Evolutionary conservation across 306 rosid genomes (phyloP), one percentile per base, ranked within the genome.

Genomic region (Cucurbita maxima): DNA sequence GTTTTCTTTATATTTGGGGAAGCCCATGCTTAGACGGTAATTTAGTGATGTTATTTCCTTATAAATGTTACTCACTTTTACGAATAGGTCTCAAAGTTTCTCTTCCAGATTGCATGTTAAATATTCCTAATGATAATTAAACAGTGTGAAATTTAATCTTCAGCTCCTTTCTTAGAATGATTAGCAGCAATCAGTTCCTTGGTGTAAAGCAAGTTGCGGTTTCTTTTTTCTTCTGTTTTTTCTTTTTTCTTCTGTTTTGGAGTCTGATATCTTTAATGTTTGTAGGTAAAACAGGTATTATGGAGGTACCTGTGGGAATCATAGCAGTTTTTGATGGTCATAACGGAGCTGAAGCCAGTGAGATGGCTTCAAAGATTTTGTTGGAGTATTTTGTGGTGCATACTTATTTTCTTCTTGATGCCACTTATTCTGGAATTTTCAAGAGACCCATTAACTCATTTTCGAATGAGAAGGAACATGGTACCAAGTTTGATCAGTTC

Each of bases 251-350:
- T 78, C 47, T 57, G 47, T 63, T 41, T 60, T 52, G 43, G 45
- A 7, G 36, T 79, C 68, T 82, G 61, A 57, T 52, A 57, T 61
- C 78, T 84, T 75, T 40, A 40, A 40, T 40, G 19, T 40, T 40
- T 82, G 69, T 84, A 93, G 98, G 88, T 61, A 63, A 50, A 40
- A 60, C 48, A 45, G 96, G 97, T 83, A 45, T 94, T 62, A 87
- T 82, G 82, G 97, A 94, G 82, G 90, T 90, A n/a, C 72, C 56
- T 19, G 97, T 94, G 11, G 97, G 91, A 25, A 74, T 94, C n/a
- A 78, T 89, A 75, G 98, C 92, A 7, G 97, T 93, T 77, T 93
- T 93, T 63, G 97, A 93, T 75, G 98, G 98, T 61, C 98, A 93
- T 77, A 90, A 90, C 51, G 98, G 98, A 2, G 94, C 89, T 0